phyloP scores from a whole-genome alignment of 1,284 basidiomycete species.

The Stygiomarasmius scandens region DNA sequence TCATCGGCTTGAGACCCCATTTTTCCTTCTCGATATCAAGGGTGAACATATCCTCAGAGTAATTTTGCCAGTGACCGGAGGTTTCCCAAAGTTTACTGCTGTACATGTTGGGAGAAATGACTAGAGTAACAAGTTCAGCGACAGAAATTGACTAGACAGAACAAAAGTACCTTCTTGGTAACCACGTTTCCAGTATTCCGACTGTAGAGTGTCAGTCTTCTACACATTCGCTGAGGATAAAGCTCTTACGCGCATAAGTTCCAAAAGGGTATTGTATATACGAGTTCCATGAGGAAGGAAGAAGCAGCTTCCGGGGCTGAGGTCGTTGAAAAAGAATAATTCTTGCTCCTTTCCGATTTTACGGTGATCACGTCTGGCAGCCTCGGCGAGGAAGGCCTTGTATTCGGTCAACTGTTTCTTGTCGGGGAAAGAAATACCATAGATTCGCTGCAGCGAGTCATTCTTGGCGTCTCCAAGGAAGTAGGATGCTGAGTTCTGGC shows the following conservation, averaged over 20 bases:
- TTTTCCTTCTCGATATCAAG: constrained; percentile 95
- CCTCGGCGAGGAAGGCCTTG: constrained; percentile 95
- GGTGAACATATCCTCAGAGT: constrained; percentile 96
- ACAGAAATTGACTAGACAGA: constrained; percentile 1
- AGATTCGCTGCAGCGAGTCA: constrained; percentile 95
- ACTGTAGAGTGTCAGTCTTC: constrained; percentile 36
- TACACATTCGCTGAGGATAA: too few relatives aligned
- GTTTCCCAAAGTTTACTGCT: constrained; percentile 97
- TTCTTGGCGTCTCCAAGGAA: constrained; percentile 96
- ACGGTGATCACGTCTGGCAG: constrained; percentile 96
- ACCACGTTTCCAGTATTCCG: constrained; percentile 84
- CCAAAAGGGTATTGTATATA: constrained; percentile 94
- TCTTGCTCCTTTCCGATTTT: constrained; percentile 98
- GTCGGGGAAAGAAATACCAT: constrained; percentile 99
- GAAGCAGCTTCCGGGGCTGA: constrained; percentile 95
- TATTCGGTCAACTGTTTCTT: constrained; percentile 95
- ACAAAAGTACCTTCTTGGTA: constrained; percentile 74
- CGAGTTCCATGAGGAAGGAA: constrained; percentile 97
- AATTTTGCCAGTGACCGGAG: constrained; percentile 98
- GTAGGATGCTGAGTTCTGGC: constrained; percentile 94
- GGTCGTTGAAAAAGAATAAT: constrained; percentile 97
- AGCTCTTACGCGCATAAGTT: constrained; percentile 84
- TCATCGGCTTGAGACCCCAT: constrained; percentile 98
- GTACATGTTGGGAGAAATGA: constrained; percentile 98
- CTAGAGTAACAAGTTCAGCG: constrained; percentile 38